Base-by-base conservation (phyloP, 768 basidiomycete genomes). In the Amanita pallidorosea region DNA sequence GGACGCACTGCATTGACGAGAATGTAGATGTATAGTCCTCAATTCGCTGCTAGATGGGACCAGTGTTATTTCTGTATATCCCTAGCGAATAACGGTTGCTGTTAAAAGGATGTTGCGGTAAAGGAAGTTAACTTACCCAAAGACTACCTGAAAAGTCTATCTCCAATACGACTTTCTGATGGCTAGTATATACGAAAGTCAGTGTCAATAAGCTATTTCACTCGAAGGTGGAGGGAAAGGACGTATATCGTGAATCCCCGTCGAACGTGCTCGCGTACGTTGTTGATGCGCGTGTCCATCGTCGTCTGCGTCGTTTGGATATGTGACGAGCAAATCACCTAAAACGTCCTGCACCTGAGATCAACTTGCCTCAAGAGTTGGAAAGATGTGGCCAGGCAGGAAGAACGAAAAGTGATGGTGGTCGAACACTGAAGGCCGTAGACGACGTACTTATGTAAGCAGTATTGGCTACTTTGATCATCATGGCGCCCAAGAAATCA, bases 141-240 rank as follows among this genome's bases (percentile, higher is more conserved):
- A 93, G 75, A 61, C 75, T 74, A 18, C 95, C 95, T 7, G 84
- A 76, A 65, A 96, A 92, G 72, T 94, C 90, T 54, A 97, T 81
- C 70, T 95, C 91, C 57, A 97, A 72, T 55, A 89, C 88, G 46
- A 96, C 93, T 65, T 91, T 91, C 77, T 97, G 95, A 70, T 95
- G 88, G 69, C 86, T 89, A 83, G 85, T 91, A 82, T 65, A 83
- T 65, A 74, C 65, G 59, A 63, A 59, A 64, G 54, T 6, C 4
- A 47, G 65, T 71, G 64, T 80, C 49, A 49, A 45, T 22, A 36
- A 29, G 35, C 46, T 35, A 13, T 8, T 45, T 42, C 42, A 36
- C 47, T 42, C 29, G 51, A 56, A 52, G 49, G 42, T 51, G 53
- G 65, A 52, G 55, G 50, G 59, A 70, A 60, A 61, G 61, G 59